Base-by-base conservation (phyloP, 352 stramenopile genomes). In the Phytophthora constricta region DNA sequence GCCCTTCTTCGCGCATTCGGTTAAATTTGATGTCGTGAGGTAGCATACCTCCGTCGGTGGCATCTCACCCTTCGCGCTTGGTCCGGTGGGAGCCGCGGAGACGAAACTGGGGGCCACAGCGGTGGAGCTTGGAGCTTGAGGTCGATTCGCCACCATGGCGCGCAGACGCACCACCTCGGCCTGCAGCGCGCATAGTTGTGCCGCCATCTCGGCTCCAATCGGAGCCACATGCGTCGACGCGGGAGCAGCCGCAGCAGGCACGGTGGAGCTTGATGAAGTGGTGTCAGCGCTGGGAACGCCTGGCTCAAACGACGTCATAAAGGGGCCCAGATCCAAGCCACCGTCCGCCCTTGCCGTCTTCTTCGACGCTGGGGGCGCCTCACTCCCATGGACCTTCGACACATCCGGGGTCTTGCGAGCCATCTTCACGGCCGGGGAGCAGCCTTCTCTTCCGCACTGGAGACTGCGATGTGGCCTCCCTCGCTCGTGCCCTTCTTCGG, bases 241-340 rank as follows among this genome's bases (percentile, higher is more conserved):
- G n/a, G n/a, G n/a, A n/a, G n/a, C n/a, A n/a, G n/a, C n/a, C n/a
- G n/a, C n/a, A n/a, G n/a, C n/a, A n/a, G n/a, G n/a, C n/a, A n/a
- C 4, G 41, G n/a, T 2, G 46, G 22, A 45, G 27, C 16, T 3
- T 14, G 19, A 3, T 17, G 10, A 25, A 9, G 14, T 34, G 17
- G 41, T 16, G 14, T 23, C 41, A 23, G 34, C 41, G 27, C 27
- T 55, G n/a, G 4, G 49, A n/a, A 60, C 27, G 14, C 39, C 51
- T 20, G 60, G 51, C 9, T 55, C 22, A 11, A 68, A 68, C n/a
- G 51, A 62, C 9, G 28, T 13, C 60, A 68, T 62, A 23, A 68
- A 68, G n/a, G 31, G 7, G 26, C 17, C 14, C 4, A 56, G 31
- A 26, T 57, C 22, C 1, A 46, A 45, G 9, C 31, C 49, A 7